Evolutionary conservation across 805 yeast species (phyloP).

Genomic region (Monosporozyma aerobia): DNA sequence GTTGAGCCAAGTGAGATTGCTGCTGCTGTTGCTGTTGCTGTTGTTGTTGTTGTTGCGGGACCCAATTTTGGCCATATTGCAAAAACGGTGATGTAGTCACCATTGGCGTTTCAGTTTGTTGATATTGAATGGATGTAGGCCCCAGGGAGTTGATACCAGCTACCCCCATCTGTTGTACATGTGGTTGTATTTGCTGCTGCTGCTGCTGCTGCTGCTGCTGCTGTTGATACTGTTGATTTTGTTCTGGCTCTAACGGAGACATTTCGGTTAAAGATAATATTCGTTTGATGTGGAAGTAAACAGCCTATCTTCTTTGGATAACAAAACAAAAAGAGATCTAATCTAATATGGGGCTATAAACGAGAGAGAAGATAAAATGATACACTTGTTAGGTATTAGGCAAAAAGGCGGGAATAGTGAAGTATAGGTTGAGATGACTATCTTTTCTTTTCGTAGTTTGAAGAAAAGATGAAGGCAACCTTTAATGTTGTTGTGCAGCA

Average conservation of each 20-base stretch:
- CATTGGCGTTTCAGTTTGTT: neutral
- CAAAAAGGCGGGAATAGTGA: too few species aligned
- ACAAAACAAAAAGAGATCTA: neutral
- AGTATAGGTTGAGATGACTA: too few species aligned
- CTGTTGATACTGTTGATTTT: neutral
- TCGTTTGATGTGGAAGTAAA: neutral
- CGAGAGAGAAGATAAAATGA: too few species aligned
- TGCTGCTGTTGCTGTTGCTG: neutral
- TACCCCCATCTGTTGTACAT: neutral
- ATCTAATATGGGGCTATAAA: too few species aligned
- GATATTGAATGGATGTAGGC: neutral
- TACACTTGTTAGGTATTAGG: too few species aligned
- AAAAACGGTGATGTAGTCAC: neutral
- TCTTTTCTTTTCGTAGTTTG: too few species aligned
- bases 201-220: neutral
- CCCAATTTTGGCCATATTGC: neutral
- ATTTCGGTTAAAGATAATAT: neutral
- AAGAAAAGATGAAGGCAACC: too few species aligned
- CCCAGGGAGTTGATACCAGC: neutral
- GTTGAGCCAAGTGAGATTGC: conserved; percentile 3
- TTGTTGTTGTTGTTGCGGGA: conserved; percentile 1
- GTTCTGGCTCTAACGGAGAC: neutral
- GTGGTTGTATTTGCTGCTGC: neutral
- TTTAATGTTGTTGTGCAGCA: too few species aligned
- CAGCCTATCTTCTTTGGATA: neutral